phyloP scores from a whole-genome alignment of 495 filamentous ascomycete species.

The Astrothelium macrocarpum region DNA sequence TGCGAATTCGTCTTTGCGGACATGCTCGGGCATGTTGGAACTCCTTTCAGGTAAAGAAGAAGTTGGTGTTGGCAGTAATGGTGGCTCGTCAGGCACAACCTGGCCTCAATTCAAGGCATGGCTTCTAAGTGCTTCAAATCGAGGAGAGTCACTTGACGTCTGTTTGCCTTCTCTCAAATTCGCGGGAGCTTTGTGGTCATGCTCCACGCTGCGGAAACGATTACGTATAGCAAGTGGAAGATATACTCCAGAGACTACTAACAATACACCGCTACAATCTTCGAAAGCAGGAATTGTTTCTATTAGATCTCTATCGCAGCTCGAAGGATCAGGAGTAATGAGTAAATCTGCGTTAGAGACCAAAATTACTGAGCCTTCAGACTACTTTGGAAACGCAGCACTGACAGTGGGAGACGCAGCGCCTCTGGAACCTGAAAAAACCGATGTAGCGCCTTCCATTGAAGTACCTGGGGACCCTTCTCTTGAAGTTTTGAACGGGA shows the following conservation, averaged over 20 bases:
- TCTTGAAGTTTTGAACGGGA: neutral
- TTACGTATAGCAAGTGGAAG: conserved; percentile 52
- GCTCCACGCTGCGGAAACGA: conserved; percentile 51
- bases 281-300: neutral
- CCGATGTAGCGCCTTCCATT: conserved; percentile 13
- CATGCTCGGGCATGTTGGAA: conserved; percentile 39
- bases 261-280: conserved; percentile 10
- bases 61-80: conserved; percentile 19
- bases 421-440: neutral
- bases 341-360: neutral
- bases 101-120: conserved; percentile 50
- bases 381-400: conserved; percentile 40
- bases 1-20: conserved; percentile 49
- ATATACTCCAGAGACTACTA: conserved; percentile 13
- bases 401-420: conserved; percentile 10
- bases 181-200: conserved; percentile 52
- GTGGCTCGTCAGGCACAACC: conserved; percentile 23
- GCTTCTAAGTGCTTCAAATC: conserved; percentile 43
- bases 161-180: conserved; percentile 42
- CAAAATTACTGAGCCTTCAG: conserved; percentile 28
- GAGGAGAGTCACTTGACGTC: conserved; percentile 39
- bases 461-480: conserved; percentile 1
- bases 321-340: conserved; percentile 14
- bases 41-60: conserved; percentile 37
- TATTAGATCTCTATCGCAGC: conserved; percentile 12